Evolutionary conservation across 164 flowering plant species (phyloP).

Genomic region (Vitis labrusca): DNA sequence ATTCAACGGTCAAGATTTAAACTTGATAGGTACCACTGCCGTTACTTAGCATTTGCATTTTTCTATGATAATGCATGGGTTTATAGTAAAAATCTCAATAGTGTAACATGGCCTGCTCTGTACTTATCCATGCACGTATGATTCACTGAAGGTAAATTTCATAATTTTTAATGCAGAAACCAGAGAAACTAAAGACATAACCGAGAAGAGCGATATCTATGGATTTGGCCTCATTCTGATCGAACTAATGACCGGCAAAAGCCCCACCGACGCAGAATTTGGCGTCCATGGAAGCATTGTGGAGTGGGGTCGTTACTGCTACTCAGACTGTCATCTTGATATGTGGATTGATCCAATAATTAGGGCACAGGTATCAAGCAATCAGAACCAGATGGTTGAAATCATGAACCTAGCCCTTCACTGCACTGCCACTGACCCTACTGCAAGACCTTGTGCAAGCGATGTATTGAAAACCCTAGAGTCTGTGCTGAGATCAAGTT

Average conservation of each 20-base stretch:
- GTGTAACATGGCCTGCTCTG: background rate
- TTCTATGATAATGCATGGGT: no score
- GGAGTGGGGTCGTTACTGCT: constrained; percentile 83
- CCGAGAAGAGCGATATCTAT: constrained; percentile 63
- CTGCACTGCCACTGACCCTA: constrained; percentile 67
- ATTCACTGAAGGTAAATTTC: background rate
- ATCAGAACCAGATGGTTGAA: constrained; percentile 56
- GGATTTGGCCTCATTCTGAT: constrained; percentile 71
- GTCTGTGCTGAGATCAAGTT: constrained; percentile 26
- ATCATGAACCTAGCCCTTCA: constrained; percentile 71
- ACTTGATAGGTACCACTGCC: no score
- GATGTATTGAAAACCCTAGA: constrained; percentile 41
- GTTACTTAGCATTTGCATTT: no score
- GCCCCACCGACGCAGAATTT: constrained; percentile 42
- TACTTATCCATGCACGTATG: constrained; percentile 18
- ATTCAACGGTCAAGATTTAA: no score
- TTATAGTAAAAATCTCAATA: no score
- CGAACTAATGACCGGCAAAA: constrained; percentile 68
- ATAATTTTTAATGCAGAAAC: constrained; percentile 36
- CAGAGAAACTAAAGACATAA: constrained; percentile 34
- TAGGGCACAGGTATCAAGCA: constrained; percentile 20
- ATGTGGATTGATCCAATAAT: constrained; percentile 67
- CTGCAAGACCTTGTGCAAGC: constrained; percentile 50
- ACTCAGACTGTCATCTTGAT: constrained; percentile 71
- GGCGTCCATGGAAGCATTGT: constrained; percentile 51